A percentile compares a stretch with the other conserved stretches of the same genome.
Conservation (phyloP, 192 early-diverging fungal species). For the Gigaspora rosea region DNA sequence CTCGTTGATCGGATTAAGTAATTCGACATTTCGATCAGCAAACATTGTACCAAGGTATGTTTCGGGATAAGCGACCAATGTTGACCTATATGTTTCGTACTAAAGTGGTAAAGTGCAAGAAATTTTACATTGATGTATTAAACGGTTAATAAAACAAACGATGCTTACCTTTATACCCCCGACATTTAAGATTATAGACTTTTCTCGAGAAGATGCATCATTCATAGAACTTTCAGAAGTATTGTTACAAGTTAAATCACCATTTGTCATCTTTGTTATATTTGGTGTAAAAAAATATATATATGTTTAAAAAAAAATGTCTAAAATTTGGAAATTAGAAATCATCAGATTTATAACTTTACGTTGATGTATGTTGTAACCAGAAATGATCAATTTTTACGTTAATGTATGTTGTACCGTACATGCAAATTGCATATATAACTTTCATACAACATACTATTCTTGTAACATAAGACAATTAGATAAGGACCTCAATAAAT, state of each 20-base stretch:
- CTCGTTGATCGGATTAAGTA: conserved; percentile 6
- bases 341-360: too few relatives aligned
- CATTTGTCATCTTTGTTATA: too few relatives aligned
- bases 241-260: background rate
- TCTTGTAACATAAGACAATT: too few relatives aligned
- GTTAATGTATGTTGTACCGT: too few relatives aligned
- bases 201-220: background rate
- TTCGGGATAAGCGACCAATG: background rate
- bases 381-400: too few relatives aligned
- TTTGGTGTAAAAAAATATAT: too few relatives aligned
- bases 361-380: too few relatives aligned
- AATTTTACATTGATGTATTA: background rate
- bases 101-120: background rate
- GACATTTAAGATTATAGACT: conserved; percentile 15
- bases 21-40: background rate
- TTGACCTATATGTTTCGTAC: conserved; percentile 23
- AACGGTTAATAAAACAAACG: background rate
- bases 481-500: too few relatives aligned
- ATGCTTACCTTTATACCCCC: conserved; percentile 10
- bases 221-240: background rate
- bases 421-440: too few relatives aligned
- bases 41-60: conserved; percentile 25
- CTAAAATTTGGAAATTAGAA: too few relatives aligned
- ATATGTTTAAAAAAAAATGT: too few relatives aligned
- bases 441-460: too few relatives aligned